Conservation (phyloP, 371 early-diverging fungal species). For the Haplosporangium sp. region DNA sequence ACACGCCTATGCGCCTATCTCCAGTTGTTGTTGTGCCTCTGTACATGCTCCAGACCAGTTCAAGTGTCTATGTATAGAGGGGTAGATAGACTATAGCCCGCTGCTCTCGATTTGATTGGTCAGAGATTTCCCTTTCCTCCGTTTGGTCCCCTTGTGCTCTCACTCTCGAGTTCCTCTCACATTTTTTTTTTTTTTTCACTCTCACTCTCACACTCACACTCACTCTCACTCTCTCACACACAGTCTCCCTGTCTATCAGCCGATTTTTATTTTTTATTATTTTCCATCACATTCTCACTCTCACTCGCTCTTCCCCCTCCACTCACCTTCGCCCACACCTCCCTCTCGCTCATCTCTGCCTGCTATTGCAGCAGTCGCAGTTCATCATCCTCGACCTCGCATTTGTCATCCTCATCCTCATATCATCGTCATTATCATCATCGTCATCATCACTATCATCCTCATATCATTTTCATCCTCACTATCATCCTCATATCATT, state of each 20-base stretch:
- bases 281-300: constrained; percentile 1
- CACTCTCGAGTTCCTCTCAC: neutral
- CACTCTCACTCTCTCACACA: neutral
- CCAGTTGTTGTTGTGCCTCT: neutral
- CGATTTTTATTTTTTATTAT: neutral
- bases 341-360: neutral
- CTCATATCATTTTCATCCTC: neutral
- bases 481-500: neutral
- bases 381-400: neutral
- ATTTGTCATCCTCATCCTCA: neutral
- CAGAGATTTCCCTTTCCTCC: constrained; percentile 3
- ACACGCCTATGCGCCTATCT: neutral
- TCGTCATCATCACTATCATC: neutral
- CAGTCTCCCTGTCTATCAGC: too few species aligned
- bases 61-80: neutral
- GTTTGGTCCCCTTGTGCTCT: constrained; percentile 1
- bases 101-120: neutral
- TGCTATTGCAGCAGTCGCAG: neutral
- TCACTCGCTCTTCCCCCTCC: neutral
- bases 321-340: neutral
- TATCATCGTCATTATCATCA: neutral
- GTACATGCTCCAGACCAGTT: too few species aligned
- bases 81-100: neutral
- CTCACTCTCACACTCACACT: neutral
- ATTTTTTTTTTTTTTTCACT: neutral